These are phyloP conservation scores for Neckera pumila DNA, from an alignment of 225 moss, liverwort and hornwort genomes.

Conservation along the genomic window DNA sequence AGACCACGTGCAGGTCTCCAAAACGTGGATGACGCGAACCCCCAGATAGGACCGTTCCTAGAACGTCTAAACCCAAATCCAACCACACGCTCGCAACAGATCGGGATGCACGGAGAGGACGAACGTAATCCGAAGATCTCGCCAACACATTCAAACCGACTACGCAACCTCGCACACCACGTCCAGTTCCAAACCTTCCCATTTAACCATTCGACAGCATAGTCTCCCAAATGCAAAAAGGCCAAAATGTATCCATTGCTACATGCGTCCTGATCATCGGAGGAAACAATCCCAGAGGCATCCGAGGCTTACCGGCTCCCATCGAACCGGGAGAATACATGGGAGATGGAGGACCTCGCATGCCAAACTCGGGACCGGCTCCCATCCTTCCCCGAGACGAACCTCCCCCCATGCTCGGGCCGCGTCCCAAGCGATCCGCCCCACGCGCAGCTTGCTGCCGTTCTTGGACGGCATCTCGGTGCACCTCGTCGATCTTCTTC, in stretches of 20 bases:
- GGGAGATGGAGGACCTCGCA: constrained; percentile 72
- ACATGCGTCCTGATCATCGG: background rate
- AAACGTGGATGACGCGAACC: background rate
- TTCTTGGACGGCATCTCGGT: constrained; percentile 90
- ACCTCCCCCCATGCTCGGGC: constrained; percentile 52
- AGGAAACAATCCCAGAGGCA: background rate
- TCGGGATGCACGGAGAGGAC: background rate
- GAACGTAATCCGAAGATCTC: background rate
- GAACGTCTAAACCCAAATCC: background rate
- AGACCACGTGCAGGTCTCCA: background rate
- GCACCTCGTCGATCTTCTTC: constrained; percentile 95
- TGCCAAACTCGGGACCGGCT: constrained; percentile 49
- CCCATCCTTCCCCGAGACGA: constrained; percentile 48
- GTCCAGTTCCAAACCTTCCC: background rate
- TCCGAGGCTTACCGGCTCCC: constrained; percentile 47
- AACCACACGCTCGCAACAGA: background rate
- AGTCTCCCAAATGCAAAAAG: background rate
- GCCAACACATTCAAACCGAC: background rate
- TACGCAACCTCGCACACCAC: background rate
- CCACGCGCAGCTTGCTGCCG: constrained; percentile 76
- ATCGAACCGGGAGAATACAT: constrained; percentile 62
- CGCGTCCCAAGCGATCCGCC: constrained; percentile 53
- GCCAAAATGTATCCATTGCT: background rate
- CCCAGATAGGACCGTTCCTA: background rate
- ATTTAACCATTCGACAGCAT: background rate